Conservation (phyloP, 192 early-diverging fungal species). For the Spizellomyces punctatus region DNA sequence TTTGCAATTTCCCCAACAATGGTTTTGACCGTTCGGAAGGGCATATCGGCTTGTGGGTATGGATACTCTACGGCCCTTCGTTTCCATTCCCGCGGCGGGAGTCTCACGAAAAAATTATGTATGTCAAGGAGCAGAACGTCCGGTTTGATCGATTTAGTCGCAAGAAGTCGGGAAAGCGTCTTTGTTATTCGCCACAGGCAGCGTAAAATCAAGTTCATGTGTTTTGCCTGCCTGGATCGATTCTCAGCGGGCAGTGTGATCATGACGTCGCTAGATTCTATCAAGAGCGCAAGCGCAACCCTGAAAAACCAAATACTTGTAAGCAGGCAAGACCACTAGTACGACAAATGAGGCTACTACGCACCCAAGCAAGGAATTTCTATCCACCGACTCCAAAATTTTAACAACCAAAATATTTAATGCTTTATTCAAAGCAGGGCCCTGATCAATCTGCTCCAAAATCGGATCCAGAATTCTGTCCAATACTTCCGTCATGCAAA, state of each 20-base stretch:
- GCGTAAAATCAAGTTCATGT: slow-evolving; percentile 91
- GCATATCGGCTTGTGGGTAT: slow-evolving; percentile 86
- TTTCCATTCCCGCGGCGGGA: slow-evolving; percentile 89
- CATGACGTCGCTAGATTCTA: slow-evolving; percentile 12
- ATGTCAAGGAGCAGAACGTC: slow-evolving; percentile 72
- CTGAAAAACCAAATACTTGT: no score
- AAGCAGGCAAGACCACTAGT: no score
- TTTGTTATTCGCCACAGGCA: slow-evolving; percentile 97
- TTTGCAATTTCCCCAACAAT: slow-evolving; percentile 49
- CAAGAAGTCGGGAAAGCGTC: slow-evolving; percentile 71
- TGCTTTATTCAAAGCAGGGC: slow-evolving; percentile 64
- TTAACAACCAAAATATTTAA: slow-evolving; percentile 89
- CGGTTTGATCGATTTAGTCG: slow-evolving; percentile 60
- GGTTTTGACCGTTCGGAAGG: slow-evolving; percentile 93
- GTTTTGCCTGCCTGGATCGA: slow-evolving; percentile 59
- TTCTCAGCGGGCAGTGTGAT: background rate
- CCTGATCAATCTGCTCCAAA: slow-evolving; percentile 61
- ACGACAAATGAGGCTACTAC: no score
- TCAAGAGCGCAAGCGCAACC: slow-evolving; percentile 7
- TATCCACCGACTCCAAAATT: slow-evolving; percentile 85
- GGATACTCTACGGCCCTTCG: slow-evolving; percentile 67
- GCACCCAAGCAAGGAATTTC: slow-evolving; percentile 41
- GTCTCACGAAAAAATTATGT: slow-evolving; percentile 78
- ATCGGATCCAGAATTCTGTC: slow-evolving; percentile 78
- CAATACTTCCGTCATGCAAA: slow-evolving; percentile 76